A percentile compares a stretch with the other conserved stretches of the same genome.
phyloP scores from a whole-genome alignment of 1,284 basidiomycete genomes.

The Marasmius sp. region DNA sequence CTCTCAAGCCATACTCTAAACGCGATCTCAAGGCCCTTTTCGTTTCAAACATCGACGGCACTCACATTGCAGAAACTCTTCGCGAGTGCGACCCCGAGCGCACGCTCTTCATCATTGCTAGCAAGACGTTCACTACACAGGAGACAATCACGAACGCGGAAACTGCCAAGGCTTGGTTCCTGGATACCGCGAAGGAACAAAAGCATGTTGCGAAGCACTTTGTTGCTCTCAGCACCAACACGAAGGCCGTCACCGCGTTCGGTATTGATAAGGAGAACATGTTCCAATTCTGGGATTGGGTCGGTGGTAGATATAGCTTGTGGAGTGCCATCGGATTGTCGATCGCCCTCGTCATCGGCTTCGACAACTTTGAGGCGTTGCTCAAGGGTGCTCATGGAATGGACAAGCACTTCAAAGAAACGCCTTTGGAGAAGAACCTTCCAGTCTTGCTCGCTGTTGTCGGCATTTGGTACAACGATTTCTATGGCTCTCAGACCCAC shows the following conservation, averaged over 20 bases:
- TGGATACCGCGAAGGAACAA: slow-evolving; percentile 81
- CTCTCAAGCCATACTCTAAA: slow-evolving; percentile 91
- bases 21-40: slow-evolving; percentile 88
- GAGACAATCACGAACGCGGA: slow-evolving; percentile 99
- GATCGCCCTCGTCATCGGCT: slow-evolving; percentile 92
- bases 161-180: slow-evolving; percentile 94
- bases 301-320: slow-evolving; percentile 96
- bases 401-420: slow-evolving; percentile 94
- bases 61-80: slow-evolving; percentile 91
- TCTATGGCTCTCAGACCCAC: slow-evolving; percentile 94
- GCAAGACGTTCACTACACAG: slow-evolving; percentile 99
- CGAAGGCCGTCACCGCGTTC: slow-evolving; percentile 91
- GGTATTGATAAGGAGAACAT: slow-evolving; percentile 93
- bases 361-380: slow-evolving; percentile 90
- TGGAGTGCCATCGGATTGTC: slow-evolving; percentile 98
- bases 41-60: slow-evolving; percentile 98
- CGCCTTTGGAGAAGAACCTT: slow-evolving; percentile 88
- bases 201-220: slow-evolving; percentile 98
- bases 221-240: slow-evolving; percentile 96
- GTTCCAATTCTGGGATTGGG: slow-evolving; percentile 99
- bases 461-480: slow-evolving; percentile 99
- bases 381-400: slow-evolving; percentile 94
- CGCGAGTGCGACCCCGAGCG: slow-evolving; percentile 86
- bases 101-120: slow-evolving; percentile 96
- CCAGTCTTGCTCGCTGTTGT: slow-evolving; percentile 91